These are phyloP conservation scores for Penicillium verhagenii DNA, from an alignment of 495 filamentous ascomycete genomes.

Conservation along the genomic window DNA sequence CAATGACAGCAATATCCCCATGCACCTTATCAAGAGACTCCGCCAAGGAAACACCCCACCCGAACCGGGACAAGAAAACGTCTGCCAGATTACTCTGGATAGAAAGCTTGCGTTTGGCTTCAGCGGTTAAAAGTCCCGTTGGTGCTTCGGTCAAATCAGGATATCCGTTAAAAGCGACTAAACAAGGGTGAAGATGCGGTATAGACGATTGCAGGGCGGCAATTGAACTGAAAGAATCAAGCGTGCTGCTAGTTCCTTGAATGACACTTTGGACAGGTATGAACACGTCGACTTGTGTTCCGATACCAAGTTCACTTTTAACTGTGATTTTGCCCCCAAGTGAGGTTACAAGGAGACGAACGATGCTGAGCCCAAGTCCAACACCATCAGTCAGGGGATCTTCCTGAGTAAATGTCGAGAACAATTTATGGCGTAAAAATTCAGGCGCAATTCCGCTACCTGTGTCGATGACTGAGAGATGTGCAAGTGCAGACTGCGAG, in stretches of 20 bases:
- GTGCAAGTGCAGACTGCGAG: conserved; percentile 19
- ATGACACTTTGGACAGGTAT: conserved; percentile 46
- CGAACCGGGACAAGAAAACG: conserved; percentile 25
- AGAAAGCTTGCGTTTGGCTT: conserved; percentile 35
- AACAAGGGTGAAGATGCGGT: conserved; percentile 17
- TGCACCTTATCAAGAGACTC: conserved; percentile 24
- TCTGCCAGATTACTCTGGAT: conserved; percentile 33
- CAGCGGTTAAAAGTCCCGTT: conserved; percentile 23
- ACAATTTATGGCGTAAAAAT: conserved; percentile 63
- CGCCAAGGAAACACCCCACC: conserved; percentile 32
- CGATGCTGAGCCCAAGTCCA: conserved; percentile 68
- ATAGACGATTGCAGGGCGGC: background rate
- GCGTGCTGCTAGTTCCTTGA: conserved; percentile 28
- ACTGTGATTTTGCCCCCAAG: conserved; percentile 62
- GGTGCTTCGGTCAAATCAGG: conserved; percentile 26
- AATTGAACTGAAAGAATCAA: conserved; percentile 41
- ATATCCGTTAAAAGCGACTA: conserved; percentile 34
- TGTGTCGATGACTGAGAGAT: conserved; percentile 60
- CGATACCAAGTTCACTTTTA: conserved; percentile 52
- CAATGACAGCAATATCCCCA: conserved; percentile 34
- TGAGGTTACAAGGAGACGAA: conserved; percentile 60
- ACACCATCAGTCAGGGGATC: conserved; percentile 63
- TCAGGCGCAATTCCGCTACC: conserved; percentile 66
- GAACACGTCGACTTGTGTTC: conserved; percentile 58
- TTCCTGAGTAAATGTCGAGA: conserved; percentile 71